phyloP scores from a whole-genome alignment of 306 rosid genomes.

The Sechiopsis laciniata region DNA sequence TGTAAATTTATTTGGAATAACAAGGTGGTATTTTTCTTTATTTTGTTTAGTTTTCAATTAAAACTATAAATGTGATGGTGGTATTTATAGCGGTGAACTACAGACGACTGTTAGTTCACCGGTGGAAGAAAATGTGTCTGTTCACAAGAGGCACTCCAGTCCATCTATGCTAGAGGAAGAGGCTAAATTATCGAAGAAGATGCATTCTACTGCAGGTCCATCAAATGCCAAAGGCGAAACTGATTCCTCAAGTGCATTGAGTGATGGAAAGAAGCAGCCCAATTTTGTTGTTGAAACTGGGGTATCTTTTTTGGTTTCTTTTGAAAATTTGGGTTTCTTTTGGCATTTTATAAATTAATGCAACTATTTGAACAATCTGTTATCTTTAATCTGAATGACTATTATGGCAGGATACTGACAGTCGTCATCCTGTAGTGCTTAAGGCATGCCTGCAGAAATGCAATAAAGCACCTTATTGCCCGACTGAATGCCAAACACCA shows the following conservation, averaged over 20 bases:
- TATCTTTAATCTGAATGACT: conserved; percentile 14
- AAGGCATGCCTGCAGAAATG: conserved; percentile 58
- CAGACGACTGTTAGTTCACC: conserved; percentile 30
- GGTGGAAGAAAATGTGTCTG: conserved; percentile 42
- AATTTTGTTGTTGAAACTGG: conserved; percentile 30
- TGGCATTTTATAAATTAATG: conserved; percentile 19
- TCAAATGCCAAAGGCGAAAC: conserved; percentile 32
- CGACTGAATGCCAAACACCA: conserved; percentile 57
- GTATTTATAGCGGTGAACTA: conserved; percentile 37
- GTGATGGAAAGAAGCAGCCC: conserved; percentile 32
- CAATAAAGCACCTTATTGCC: conserved; percentile 38
- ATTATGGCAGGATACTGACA: conserved; percentile 39
- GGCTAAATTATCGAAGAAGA: conserved; percentile 37
- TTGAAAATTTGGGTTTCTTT: conserved; percentile 3
- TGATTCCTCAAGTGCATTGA: conserved; percentile 25
- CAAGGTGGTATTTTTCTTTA: neutral
- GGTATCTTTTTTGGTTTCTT: conserved; percentile 30
- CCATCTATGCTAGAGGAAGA: conserved; percentile 29
- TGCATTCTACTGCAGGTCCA: conserved; percentile 26
- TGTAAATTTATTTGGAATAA: neutral
- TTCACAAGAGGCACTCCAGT: conserved; percentile 36
- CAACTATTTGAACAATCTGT: conserved; percentile 7
- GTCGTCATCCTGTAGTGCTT: conserved; percentile 28
- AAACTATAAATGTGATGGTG: neutral
- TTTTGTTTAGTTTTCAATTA: neutral